Percentiles rank a stretch among this genome's conserved stretches.
phyloP scores from a whole-genome alignment of 2,329 filamentous ascomycete genomes.

The Botrytis squamosa region DNA sequence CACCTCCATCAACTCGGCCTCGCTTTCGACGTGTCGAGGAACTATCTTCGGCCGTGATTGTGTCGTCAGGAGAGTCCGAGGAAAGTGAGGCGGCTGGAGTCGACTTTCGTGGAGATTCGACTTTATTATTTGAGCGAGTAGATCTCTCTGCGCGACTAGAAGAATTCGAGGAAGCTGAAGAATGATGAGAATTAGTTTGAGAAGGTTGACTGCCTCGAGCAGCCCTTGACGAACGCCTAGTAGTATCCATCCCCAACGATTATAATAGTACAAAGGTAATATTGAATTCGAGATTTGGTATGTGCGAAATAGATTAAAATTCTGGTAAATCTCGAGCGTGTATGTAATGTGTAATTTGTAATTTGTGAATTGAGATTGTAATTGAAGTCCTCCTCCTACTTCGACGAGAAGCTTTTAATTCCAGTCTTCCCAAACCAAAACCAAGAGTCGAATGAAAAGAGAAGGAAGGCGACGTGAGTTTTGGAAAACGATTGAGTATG shows the following conservation, averaged over 20 bases:
- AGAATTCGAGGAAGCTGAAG: constrained; percentile 74
- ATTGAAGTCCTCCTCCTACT: constrained; percentile 24
- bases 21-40: constrained; percentile 77
- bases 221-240: constrained; percentile 87
- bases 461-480: constrained; percentile 14
- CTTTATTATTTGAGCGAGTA: constrained; percentile 70
- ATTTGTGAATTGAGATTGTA: constrained; percentile 17
- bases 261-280: constrained; percentile 17
- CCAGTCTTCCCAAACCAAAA: constrained; percentile 14
- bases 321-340: constrained; percentile 14
- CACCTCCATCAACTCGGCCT: constrained; percentile 48
- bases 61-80: constrained; percentile 65
- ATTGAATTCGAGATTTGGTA: background rate
- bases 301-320: constrained; percentile 10
- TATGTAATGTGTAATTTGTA: constrained; percentile 14
- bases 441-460: background rate
- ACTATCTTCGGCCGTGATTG: constrained; percentile 56
- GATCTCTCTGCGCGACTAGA: constrained; percentile 74
- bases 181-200: constrained; percentile 69
- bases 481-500: constrained; percentile 16
- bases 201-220: constrained; percentile 74
- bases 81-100: constrained; percentile 71
- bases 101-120: constrained; percentile 71
- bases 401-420: constrained; percentile 21
- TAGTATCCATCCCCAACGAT: constrained; percentile 49